Conservation (phyloP, 768 basidiomycete genomes). For the Nevesoporus exiguus region DNA sequence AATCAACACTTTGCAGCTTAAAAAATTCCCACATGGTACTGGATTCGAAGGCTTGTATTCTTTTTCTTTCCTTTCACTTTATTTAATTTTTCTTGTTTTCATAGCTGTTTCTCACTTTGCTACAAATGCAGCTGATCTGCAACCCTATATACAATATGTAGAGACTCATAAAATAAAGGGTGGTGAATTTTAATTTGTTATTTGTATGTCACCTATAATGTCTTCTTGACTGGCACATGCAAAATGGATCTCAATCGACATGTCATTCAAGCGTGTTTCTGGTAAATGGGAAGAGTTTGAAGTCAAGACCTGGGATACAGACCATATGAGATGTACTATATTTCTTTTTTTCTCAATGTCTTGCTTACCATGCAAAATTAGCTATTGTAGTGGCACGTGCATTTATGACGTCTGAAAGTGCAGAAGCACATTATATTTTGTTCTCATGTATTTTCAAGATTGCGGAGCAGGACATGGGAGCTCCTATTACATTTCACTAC, state of each 20-base stretch:
- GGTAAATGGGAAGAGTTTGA: constrained; percentile 5
- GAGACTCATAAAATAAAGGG: not conserved
- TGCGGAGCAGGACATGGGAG: not conserved
- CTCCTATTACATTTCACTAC: no score
- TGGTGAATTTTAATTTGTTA: not conserved
- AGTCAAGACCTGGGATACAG: not conserved
- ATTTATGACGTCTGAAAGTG: constrained; percentile 1
- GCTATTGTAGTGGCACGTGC: not conserved
- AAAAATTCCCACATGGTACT: not conserved
- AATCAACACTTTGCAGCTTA: not conserved
- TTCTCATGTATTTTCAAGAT: constrained; percentile 5
- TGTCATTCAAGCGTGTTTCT: not conserved
- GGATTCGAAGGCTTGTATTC: not conserved
- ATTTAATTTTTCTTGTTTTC: no score
- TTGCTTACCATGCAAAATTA: no score
- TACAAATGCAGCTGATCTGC: no score
- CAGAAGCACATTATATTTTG: not conserved
- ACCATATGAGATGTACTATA: not conserved
- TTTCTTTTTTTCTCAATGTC: no score
- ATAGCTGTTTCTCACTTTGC: no score
- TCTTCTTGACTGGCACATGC: not conserved
- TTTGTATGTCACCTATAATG: not conserved
- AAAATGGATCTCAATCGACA: not conserved
- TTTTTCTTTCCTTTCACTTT: no score
- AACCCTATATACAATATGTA: not conserved